Base-by-base conservation (phyloP, 2,329 filamentous ascomycete genomes). In the Neopestalotiopsis sp. region DNA sequence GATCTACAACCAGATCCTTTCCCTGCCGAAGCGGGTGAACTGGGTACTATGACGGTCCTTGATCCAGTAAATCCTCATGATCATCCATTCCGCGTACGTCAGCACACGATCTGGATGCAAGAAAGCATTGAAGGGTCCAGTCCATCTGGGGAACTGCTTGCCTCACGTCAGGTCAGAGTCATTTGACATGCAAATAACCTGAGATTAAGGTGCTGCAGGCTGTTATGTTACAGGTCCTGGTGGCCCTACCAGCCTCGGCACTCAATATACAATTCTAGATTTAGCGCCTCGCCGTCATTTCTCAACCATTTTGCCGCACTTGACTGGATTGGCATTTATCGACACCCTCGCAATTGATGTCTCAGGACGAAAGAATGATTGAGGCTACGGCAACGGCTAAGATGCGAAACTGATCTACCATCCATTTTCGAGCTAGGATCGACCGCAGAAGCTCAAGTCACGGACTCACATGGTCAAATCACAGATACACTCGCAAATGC, bases 261-360 rank as follows among this genome's bases (percentile, higher is more conserved):
- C 14, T n/a, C 45, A n/a, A 17, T n/a, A n/a, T 6, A 20, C 45
- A 53, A 53, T 53, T 53, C 45, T 9, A 53, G 9, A 53, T 9
- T n/a, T 53, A n/a, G 45, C 45, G 45, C 45, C 45, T 53, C 20
- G n/a, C 45, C 45, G n/a, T 53, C 45, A 53, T 53, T n/a, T n/a
- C 45, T 53, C 45, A 53, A 53, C 45, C 45, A 53, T 53, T 53
- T 53, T 20, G 45, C 17, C 45, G 45, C 45, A 53, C 45, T 28
- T 28, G 24, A 28, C 24, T 53, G 9, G 17, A 53, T 53, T 53
- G 45, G 34, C 45, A 53, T 53, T 53, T 20, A 53, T 53, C 45
- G 45, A 24, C 45, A 53, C 45, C 45, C 45, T 53, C 20, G 17
- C 45, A 53, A 38, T 38, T 53, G 24, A 28, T 28, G 45, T 53